Percentiles rank a stretch among this genome's conserved stretches.
phyloP scores from a whole-genome alignment of 2,329 filamentous ascomycete species.

The Calonectria fujianensis region DNA sequence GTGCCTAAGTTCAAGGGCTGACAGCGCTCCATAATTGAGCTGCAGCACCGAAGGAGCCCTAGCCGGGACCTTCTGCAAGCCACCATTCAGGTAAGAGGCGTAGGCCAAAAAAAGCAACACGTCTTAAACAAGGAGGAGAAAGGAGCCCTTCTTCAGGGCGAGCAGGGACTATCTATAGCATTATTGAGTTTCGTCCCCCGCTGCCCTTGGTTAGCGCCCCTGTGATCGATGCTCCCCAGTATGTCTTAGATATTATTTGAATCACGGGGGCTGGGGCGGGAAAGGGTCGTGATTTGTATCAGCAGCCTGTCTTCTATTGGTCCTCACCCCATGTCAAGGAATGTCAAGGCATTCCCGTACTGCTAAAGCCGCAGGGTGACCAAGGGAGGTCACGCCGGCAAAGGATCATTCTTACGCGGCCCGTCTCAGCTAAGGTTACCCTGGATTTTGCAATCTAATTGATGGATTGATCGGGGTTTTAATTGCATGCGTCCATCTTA shows the following conservation, averaged over 20 bases:
- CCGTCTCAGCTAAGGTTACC: conserved; percentile 3
- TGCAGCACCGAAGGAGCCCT: not conserved
- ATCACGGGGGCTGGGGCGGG: not conserved
- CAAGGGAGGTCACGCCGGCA: conserved; percentile 4
- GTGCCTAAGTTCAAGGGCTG: conserved; percentile 18
- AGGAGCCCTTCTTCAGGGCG: conserved; percentile 9
- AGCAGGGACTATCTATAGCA: conserved; percentile 2
- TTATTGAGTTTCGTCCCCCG: conserved; percentile 15
- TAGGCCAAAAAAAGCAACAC: conserved; percentile 10
- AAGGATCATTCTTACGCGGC: not conserved
- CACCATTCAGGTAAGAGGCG: not conserved
- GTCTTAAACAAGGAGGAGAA: not conserved
- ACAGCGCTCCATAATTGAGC: conserved; percentile 19
- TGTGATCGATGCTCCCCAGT: conserved; percentile 12
- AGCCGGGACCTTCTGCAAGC: conserved; percentile 4
- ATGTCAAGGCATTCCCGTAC: conserved; percentile 22
- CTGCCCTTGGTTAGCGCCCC: conserved; percentile 17
- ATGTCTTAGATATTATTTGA: not conserved
- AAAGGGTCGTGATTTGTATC: conserved; percentile 23
- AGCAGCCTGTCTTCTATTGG: conserved; percentile 19
- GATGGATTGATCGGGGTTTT: not conserved
- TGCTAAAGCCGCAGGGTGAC: not conserved
- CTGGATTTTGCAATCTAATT: not conserved
- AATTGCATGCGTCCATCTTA: not conserved
- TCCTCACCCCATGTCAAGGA: not conserved